Evolutionary conservation across 257 asterid genomes (phyloP).

Genomic region (Solanum piurae): DNA sequence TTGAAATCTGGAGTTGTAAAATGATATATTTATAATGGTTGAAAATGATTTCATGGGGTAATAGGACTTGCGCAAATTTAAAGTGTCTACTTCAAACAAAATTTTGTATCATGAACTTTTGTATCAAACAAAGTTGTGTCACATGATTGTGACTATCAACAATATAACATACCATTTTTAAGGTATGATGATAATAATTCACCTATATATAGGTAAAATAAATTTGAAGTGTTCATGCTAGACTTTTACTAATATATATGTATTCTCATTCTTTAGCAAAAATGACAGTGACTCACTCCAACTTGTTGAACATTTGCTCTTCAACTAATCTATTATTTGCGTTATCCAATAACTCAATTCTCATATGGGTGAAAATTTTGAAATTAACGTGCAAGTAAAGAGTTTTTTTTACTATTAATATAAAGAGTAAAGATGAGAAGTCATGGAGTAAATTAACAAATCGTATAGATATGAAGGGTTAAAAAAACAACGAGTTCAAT

Average conservation of each 20-base stretch:
- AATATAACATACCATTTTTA: not conserved
- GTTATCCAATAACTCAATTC: not conserved
- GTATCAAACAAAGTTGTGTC: not conserved
- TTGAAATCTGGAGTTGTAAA: no score
- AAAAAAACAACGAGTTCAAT: not conserved
- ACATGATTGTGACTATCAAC: not conserved
- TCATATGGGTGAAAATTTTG: not conserved
- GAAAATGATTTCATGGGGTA: no score
- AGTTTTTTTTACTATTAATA: not conserved
- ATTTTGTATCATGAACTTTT: not conserved
- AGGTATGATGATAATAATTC: not conserved
- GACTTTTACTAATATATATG: not conserved
- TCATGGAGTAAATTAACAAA: not conserved
- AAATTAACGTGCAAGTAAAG: slow-evolving; percentile 5
- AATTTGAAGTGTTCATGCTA: no score
- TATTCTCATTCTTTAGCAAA: not conserved
- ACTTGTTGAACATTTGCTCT: not conserved
- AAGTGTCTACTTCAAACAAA: no score
- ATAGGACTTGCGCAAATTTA: no score
- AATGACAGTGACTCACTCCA: not conserved
- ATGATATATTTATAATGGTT: no score
- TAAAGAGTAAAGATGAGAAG: not conserved
- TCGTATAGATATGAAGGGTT: not conserved
- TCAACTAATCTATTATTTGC: not conserved
- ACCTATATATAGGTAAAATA: not conserved